phyloP scores from a whole-genome alignment of 371 early-diverging fungal genomes.

The Rhizomucor miehei region DNA sequence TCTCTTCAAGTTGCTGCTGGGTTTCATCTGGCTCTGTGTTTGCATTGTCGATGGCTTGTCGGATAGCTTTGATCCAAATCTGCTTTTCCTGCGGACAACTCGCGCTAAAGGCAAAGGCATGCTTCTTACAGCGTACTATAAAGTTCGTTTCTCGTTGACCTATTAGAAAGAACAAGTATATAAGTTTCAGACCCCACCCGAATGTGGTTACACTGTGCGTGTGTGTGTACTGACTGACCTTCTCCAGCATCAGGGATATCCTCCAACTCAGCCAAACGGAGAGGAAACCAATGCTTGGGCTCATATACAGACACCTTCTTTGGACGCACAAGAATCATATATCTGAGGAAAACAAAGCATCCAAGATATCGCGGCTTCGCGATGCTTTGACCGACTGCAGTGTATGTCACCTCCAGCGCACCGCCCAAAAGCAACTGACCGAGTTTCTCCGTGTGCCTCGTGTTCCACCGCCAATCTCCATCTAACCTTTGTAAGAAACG shows the following conservation, averaged over 20 bases:
- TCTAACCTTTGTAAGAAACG: slow-evolving; percentile 39
- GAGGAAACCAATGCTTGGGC: slow-evolving; percentile 59
- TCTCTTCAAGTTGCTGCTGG: slow-evolving; percentile 12
- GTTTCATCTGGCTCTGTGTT: slow-evolving; percentile 13
- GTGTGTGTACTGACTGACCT: no score
- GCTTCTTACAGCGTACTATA: slow-evolving; percentile 37
- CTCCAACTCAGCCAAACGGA: slow-evolving; percentile 44
- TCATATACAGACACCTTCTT: slow-evolving; percentile 53
- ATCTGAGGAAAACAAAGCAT: slow-evolving; percentile 53
- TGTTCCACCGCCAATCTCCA: slow-evolving; percentile 34
- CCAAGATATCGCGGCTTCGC: slow-evolving; percentile 45
- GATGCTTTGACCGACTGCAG: slow-evolving; percentile 31
- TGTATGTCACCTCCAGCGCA: slow-evolving; percentile 44
- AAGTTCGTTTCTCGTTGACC: slow-evolving; percentile 34
- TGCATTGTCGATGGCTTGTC: slow-evolving; percentile 25
- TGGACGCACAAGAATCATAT: slow-evolving; percentile 51
- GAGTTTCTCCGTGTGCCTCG: slow-evolving; percentile 24
- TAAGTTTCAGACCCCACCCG: background rate
- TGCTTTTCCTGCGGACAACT: slow-evolving; percentile 45
- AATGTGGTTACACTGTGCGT: slow-evolving; percentile 4
- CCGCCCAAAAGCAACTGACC: slow-evolving; percentile 37
- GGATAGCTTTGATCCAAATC: slow-evolving; percentile 34
- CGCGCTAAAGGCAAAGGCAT: slow-evolving; percentile 43
- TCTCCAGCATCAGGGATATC: slow-evolving; percentile 42
- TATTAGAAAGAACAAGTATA: slow-evolving; percentile 6